These are phyloP conservation scores for Trichomonas vaginalis DNA, from an alignment of 208 protist genomes.

Conservation along the genomic window DNA sequence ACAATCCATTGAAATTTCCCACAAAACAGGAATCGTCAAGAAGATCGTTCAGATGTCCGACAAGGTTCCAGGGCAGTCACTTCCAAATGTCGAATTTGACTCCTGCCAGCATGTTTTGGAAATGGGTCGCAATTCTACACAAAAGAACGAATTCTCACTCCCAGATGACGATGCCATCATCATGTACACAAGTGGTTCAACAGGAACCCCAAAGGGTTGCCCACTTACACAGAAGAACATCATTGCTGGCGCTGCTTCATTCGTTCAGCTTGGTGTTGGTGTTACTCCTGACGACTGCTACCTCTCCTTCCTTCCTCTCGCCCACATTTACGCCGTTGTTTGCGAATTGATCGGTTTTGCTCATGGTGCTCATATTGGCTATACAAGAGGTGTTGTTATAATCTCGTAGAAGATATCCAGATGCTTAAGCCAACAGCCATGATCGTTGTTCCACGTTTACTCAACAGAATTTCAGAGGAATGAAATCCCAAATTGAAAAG, in stretches of 20 bases:
- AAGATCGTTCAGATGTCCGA: background rate
- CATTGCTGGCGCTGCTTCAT: background rate
- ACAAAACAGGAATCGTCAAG: background rate
- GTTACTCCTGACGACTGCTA: background rate
- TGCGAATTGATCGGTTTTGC: background rate
- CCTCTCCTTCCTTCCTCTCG: slow-evolving; percentile 43
- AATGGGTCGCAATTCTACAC: background rate
- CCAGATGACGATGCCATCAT: background rate
- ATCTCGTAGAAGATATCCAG: slow-evolving; percentile 47
- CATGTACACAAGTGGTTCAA: background rate
- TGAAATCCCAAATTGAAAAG: background rate
- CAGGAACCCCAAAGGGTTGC: background rate
- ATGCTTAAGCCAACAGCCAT: slow-evolving; percentile 51
- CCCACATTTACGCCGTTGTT: slow-evolving; percentile 53
- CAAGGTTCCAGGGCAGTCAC: background rate
- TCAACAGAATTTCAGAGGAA: slow-evolving; percentile 23
- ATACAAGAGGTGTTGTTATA: slow-evolving; percentile 42
- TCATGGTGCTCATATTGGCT: slow-evolving; percentile 41
- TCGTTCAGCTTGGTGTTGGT: background rate
- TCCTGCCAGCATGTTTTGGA: background rate
- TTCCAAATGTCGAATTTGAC: background rate
- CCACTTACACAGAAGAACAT: background rate
- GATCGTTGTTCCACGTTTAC: slow-evolving; percentile 49
- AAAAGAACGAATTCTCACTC: background rate
- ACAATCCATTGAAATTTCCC: background rate